Evolutionary conservation across 257 asterid species (phyloP), one percentile per base, ranked within the genome.

Genomic region (Nicotiana noctiflora): DNA sequence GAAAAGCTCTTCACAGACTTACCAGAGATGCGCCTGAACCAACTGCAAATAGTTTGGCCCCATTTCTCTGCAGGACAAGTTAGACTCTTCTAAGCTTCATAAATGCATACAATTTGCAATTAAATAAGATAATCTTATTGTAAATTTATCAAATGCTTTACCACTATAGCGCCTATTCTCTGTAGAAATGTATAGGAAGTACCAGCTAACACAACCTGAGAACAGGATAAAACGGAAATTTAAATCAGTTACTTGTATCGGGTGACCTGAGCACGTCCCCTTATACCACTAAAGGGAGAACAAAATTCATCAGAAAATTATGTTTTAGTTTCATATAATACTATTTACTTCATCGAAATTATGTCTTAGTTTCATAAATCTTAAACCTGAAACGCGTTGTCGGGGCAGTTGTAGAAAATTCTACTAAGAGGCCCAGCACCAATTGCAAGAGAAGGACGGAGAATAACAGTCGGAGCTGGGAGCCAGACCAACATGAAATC

Each of bases 401-500:
- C 99, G 0, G 99, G 99, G 84, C 99, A 95, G 51, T 93, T 87
- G 61, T 93, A 88, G 88, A 95, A 95, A 93, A 92, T 88, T 86
- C 89, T 93, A 61, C 76, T 90, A 77, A 95, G 86, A 80, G 87
- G 88, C 55, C 95, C 97, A 65, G 95, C 95, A 55, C 86, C 81
- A 57, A 63, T 53, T 1, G 92, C 94, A 63, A 91, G 90, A 66
- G 98, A 80, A 15, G 94, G 90, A 59, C 94, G 90, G 75, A 95
- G 96, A 77, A 94, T 86, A 84, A 95, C 97, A 18, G 99, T 95
- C 11, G 99, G 99, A 15, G 99, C 98, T 25, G 99, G 99, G 72
- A 95, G 93, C 98, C 98, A 95, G 15, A 92, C 99, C 15, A 95
- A 93, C 99, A 95, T 95, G 90, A 95, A 95, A 90, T 95, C 99